Percentiles rank a stretch among this genome's conserved stretches.
Conservation (phyloP, 352 stramenopile genomes). For the Pilasporangium apinafurcum region DNA sequence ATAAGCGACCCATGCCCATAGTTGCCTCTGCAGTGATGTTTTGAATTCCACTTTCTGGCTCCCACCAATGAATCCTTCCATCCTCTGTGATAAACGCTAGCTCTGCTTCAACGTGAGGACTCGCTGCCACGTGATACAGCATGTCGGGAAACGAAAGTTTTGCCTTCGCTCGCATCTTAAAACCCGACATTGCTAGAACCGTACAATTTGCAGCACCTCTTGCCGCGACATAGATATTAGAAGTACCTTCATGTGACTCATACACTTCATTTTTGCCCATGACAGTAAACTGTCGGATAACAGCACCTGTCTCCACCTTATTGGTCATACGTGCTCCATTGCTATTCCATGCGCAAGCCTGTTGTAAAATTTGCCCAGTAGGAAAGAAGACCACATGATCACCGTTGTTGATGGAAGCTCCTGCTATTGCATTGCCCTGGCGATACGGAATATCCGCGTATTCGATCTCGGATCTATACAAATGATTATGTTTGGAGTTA, state of each 20-base stretch:
- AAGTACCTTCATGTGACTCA: slow-evolving; percentile 16
- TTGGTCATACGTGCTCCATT: slow-evolving; percentile 20
- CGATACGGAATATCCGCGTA: slow-evolving; percentile 26
- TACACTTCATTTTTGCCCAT: slow-evolving; percentile 41
- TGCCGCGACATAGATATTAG: slow-evolving; percentile 26
- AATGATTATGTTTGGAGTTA: too few species aligned
- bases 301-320: slow-evolving; percentile 39
- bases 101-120: slow-evolving; percentile 57
- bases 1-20: slow-evolving; percentile 23
- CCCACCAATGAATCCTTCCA: slow-evolving; percentile 46
- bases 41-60: slow-evolving; percentile 32
- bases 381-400: slow-evolving; percentile 64
- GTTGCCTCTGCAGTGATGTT: slow-evolving; percentile 12
- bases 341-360: slow-evolving; percentile 26
- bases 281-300: slow-evolving; percentile 54
- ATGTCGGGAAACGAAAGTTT: slow-evolving; percentile 49
- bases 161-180: slow-evolving; percentile 26
- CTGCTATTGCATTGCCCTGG: slow-evolving; percentile 63
- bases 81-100: slow-evolving; percentile 41
- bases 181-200: slow-evolving; percentile 9
- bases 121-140: slow-evolving; percentile 55
- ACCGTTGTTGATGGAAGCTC: slow-evolving; percentile 15
- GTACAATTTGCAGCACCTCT: slow-evolving; percentile 36
- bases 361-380: slow-evolving; percentile 55
- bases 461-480: slow-evolving; percentile 15